A percentile compares a stretch with the other conserved stretches of the same genome.
These are phyloP conservation scores for Cyanophora paradoxa DNA, from an alignment of 78 protist species.

Conservation along the genomic window DNA sequence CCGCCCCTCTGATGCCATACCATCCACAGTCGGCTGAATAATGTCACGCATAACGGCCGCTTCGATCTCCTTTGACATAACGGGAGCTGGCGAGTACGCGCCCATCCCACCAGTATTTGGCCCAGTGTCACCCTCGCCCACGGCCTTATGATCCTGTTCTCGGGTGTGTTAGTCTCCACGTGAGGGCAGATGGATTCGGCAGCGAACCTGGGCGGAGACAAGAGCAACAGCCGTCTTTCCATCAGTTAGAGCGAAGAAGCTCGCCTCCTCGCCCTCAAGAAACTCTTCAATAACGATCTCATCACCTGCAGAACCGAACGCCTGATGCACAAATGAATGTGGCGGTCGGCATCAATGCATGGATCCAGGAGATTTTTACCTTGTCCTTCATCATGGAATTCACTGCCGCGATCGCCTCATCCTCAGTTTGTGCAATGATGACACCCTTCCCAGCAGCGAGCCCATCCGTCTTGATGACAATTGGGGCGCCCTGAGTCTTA, in stretches of 20 bases:
- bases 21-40: slow-evolving; percentile 15
- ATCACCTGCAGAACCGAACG: no score
- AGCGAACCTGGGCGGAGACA: not conserved
- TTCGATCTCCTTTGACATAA: slow-evolving; percentile 14
- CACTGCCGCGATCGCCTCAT: slow-evolving; percentile 10
- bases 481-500: not conserved
- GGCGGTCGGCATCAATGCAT: no score
- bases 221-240: not conserved
- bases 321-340: no score
- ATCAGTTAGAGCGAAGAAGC: slow-evolving; percentile 7
- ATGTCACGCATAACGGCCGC: slow-evolving; percentile 1
- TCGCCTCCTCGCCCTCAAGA: slow-evolving; percentile 16
- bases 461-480: slow-evolving; percentile 7
- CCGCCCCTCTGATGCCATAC: not conserved
- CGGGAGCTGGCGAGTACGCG: slow-evolving; percentile 20
- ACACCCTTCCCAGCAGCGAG: slow-evolving; percentile 17
- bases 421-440: not conserved
- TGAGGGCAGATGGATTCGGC: not conserved
- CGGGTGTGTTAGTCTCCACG: no score
- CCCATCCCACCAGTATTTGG: slow-evolving; percentile 25
- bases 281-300: slow-evolving; percentile 16
- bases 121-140: not conserved
- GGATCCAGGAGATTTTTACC: no score
- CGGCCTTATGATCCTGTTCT: slow-evolving; percentile 10
- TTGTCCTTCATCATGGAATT: not conserved